Percentiles rank a stretch among this genome's conserved stretches.
phyloP scores from a whole-genome alignment of 805 yeast species.

The Ogataea allantospora region DNA sequence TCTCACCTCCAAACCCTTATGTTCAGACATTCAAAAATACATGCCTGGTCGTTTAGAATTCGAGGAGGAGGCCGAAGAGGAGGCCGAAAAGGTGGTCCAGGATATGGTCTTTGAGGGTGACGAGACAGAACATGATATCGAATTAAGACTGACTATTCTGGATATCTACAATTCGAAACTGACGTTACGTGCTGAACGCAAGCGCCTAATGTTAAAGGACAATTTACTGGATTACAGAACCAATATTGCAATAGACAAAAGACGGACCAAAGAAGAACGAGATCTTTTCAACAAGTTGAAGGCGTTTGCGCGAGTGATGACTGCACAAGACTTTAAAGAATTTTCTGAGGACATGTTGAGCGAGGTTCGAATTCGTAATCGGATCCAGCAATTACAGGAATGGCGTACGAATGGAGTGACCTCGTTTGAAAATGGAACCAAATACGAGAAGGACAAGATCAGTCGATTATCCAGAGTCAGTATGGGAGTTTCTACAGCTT shows the following conservation, averaged over 20 bases:
- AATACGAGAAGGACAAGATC: slow-evolving; percentile 85
- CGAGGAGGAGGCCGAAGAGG: slow-evolving; percentile 95
- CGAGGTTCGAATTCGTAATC: slow-evolving; percentile 74
- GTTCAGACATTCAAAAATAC: slow-evolving; percentile 95
- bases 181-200: slow-evolving; percentile 90
- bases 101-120: slow-evolving; percentile 96
- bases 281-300: slow-evolving; percentile 74
- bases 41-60: slow-evolving; percentile 99
- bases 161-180: slow-evolving; percentile 88
- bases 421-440: slow-evolving; percentile 74
- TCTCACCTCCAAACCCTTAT: slow-evolving; percentile 88
- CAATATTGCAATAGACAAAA: slow-evolving; percentile 78
- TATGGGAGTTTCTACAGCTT: slow-evolving; percentile 17
- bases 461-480: slow-evolving; percentile 45
- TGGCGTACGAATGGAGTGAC: slow-evolving; percentile 92
- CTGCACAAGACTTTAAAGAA: slow-evolving; percentile 74
- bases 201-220: slow-evolving; percentile 76
- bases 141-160: slow-evolving; percentile 79
- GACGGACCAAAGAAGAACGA: slow-evolving; percentile 83
- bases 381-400: slow-evolving; percentile 87
- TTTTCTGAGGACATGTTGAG: slow-evolving; percentile 71
- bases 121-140: slow-evolving; percentile 84
- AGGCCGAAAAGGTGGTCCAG: slow-evolving; percentile 90
- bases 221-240: slow-evolving; percentile 80
- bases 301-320: slow-evolving; percentile 78